phyloP scores from a whole-genome alignment of 1,284 basidiomycete species.

The Ustilago curta region DNA sequence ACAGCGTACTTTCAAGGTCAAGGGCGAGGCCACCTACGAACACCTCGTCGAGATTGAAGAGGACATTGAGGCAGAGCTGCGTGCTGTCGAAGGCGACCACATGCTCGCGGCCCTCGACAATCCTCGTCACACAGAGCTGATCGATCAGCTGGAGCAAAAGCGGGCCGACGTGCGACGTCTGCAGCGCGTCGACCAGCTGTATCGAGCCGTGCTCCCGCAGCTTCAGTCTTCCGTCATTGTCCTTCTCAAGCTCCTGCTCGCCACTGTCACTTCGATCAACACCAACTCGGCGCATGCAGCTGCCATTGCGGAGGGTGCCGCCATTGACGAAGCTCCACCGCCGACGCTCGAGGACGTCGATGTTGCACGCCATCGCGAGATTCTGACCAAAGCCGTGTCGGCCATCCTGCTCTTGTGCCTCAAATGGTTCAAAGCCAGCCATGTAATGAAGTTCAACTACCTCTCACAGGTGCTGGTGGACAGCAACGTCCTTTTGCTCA shows the following conservation, averaged over 20 bases:
- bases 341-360: slow-evolving; percentile 94
- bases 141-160: slow-evolving; percentile 52
- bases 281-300: slow-evolving; percentile 64
- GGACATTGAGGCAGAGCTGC: slow-evolving; percentile 54
- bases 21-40: slow-evolving; percentile 61
- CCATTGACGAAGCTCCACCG: slow-evolving; percentile 73
- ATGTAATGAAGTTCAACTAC: slow-evolving; percentile 98
- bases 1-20: slow-evolving; percentile 47
- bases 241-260: slow-evolving; percentile 66
- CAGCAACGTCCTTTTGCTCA: slow-evolving; percentile 91
- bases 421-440: slow-evolving; percentile 94
- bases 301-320: slow-evolving; percentile 62
- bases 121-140: slow-evolving; percentile 42
- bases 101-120: slow-evolving; percentile 63
- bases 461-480: slow-evolving; percentile 93
- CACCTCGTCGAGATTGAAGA: slow-evolving; percentile 60
- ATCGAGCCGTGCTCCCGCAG: slow-evolving; percentile 59
- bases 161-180: slow-evolving; percentile 62
- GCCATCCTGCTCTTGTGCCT: slow-evolving; percentile 89
- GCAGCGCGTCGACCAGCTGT: slow-evolving; percentile 62
- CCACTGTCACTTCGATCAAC: slow-evolving; percentile 65
- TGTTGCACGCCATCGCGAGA: slow-evolving; percentile 93
- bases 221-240: slow-evolving; percentile 68
- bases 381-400: slow-evolving; percentile 95
- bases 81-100: slow-evolving; percentile 55